A percentile compares a stretch with the other conserved stretches of the same genome.
Evolutionary conservation across 441 rosid species (phyloP).

Genomic region (Syzygium syzygioides): DNA sequence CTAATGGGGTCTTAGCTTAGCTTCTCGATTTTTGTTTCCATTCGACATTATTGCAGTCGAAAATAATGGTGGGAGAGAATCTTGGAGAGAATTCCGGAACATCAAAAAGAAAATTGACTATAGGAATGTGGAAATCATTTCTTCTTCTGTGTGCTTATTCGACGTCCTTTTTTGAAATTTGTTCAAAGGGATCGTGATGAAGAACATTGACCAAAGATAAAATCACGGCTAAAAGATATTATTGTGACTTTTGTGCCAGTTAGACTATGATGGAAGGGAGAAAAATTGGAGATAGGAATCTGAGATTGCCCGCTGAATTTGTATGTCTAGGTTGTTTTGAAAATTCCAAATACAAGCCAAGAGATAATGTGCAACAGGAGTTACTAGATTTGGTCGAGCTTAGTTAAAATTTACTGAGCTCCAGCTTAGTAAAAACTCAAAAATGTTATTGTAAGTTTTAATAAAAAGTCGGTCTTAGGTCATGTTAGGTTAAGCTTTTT

Average conservation of each 20-base stretch:
- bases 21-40: background rate
- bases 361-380: background rate
- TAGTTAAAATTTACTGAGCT: background rate
- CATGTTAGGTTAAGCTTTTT: background rate
- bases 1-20: background rate
- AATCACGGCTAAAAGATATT: background rate
- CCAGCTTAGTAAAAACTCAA: background rate
- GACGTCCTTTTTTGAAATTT: background rate
- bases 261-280: background rate
- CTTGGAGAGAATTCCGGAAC: background rate
- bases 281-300: background rate
- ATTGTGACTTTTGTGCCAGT: background rate
- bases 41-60: background rate
- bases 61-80: background rate
- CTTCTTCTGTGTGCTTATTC: background rate
- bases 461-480: background rate
- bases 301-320: background rate
- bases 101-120: background rate
- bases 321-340: background rate
- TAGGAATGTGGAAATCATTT: background rate
- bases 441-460: background rate
- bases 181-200: background rate
- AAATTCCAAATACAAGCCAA: background rate
- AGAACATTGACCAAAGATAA: background rate
- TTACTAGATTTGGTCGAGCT: background rate